A percentile compares a stretch with the other conserved stretches of the same genome.
phyloP scores from a whole-genome alignment of 2,329 filamentous ascomycete species.

The Aspergillus costaricaensis region DNA sequence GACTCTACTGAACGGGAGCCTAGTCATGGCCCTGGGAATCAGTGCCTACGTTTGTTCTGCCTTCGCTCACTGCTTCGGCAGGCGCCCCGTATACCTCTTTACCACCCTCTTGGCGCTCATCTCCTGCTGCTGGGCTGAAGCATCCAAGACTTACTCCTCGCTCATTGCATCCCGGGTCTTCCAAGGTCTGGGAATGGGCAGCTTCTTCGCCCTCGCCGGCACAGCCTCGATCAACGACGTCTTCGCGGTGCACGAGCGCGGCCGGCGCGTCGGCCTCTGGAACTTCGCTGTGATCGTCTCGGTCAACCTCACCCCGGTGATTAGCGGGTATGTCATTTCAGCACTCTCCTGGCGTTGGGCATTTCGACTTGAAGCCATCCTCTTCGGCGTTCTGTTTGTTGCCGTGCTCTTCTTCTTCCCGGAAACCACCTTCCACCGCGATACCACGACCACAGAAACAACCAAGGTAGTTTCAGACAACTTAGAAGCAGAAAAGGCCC shows the following conservation, averaged over 20 bases:
- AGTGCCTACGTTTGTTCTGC: neutral
- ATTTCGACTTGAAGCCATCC: neutral
- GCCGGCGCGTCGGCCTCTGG: constrained; percentile 2
- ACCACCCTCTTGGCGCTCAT: neutral
- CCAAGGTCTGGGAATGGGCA: neutral
- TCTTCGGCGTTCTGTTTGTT: neutral
- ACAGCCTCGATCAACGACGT: constrained; percentile 1
- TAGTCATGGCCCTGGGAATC: neutral
- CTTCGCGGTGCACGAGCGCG: constrained; percentile 6
- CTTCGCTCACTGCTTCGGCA: neutral
- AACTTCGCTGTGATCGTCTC: constrained; percentile 6
- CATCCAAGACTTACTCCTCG: neutral
- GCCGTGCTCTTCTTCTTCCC: neutral
- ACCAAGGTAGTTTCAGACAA: no score
- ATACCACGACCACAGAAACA: no score
- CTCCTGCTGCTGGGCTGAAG: neutral
- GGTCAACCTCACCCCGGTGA: constrained; percentile 3
- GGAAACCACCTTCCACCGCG: neutral
- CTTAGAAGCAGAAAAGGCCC: no score
- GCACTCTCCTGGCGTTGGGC: neutral
- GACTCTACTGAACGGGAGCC: neutral
- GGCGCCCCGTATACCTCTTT: neutral
- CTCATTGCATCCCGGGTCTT: neutral
- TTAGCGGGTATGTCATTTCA: constrained; percentile 4
- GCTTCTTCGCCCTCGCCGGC: neutral